phyloP scores from a whole-genome alignment of 208 protist species.

The Jaenimonas drosophilae region DNA sequence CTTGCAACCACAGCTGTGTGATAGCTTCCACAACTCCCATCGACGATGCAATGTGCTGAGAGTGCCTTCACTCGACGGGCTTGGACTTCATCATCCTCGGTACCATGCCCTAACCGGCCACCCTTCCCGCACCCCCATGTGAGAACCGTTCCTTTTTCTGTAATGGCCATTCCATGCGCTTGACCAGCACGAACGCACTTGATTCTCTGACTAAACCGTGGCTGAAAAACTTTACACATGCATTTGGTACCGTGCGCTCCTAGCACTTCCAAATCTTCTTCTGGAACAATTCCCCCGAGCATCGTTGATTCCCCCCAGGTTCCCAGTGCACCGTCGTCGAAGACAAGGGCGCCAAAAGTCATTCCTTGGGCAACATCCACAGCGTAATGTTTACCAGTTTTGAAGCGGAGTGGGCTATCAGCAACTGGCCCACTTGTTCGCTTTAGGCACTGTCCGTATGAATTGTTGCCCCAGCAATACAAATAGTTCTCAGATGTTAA shows the following conservation, averaged over 20 bases:
- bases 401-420: conserved; percentile 18
- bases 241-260: conserved; percentile 16
- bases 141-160: conserved; percentile 30
- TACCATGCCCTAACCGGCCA: conserved; percentile 63
- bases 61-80: conserved; percentile 44
- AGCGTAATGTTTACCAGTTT: conserved; percentile 10
- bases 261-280: conserved; percentile 13
- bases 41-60: conserved; percentile 17
- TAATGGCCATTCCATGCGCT: conserved; percentile 54
- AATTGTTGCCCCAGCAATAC: conserved; percentile 70
- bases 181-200: conserved; percentile 29
- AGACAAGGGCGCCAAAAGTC: conserved; percentile 31
- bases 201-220: conserved; percentile 4
- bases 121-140: conserved; percentile 54
- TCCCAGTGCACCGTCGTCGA: conserved; percentile 31
- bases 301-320: conserved; percentile 46
- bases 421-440: conserved; percentile 11
- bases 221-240: conserved; percentile 18
- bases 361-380: conserved; percentile 44
- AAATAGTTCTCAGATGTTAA: conserved; percentile 21
- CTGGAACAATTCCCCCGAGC: conserved; percentile 21
- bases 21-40: conserved; percentile 42
- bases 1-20: conserved; percentile 55
- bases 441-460: conserved; percentile 54
- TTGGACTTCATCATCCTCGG: conserved; percentile 14